Base-by-base conservation (phyloP, 2,329 filamentous ascomycete genomes). In the Fusarium tricinctum region DNA sequence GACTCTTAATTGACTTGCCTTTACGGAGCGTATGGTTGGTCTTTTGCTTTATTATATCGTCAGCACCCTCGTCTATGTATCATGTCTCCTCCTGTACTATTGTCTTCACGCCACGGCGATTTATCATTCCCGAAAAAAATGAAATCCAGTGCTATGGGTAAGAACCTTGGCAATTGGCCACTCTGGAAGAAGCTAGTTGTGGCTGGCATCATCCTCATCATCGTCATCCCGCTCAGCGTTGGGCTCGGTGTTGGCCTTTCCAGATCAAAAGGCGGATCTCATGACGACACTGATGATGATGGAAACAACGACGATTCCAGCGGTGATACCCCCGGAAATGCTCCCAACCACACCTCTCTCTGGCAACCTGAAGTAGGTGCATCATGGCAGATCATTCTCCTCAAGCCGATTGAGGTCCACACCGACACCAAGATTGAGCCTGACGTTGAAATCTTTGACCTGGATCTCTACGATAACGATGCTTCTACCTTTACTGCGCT, bases 311-410 rank as follows among this genome's bases (percentile, higher is more conserved):
- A 51, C 61, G 72, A 63, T 45, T 73, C 53, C 2, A 33, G 26
- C 9, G 26, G 26, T 10, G 8, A 10, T 26, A 26, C 26, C 26
- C 3, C 26, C 9, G 26, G 26, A 26, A 26, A 26, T 26, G 9
- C 26, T 3, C 44, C 44, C 47, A 63, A 48, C 22, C 53, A 28
- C 64, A 47, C 53, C 68, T 56, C 73, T 69, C 49, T 77, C 33
- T 90, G 88, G 88, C 79, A 82, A 58, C 89, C 89, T 3, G 72
- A 75, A 3, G 82, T 84, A 22, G 83, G 82, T 23, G 78, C 80
- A 7, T 82, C 82, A 4, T 91, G 88, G 88, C 88, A 91, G 71
- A 91, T 91, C 53, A 80, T 89, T 44, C 83, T 91, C 19, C 76
- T 71, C 49, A 76, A 79, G 53, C 77, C 78, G 51, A 75, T 86